A percentile compares a stretch with the other conserved stretches of the same genome.
Conservation (phyloP, 2,329 filamentous ascomycete genomes). For the Phoma herbarum region DNA sequence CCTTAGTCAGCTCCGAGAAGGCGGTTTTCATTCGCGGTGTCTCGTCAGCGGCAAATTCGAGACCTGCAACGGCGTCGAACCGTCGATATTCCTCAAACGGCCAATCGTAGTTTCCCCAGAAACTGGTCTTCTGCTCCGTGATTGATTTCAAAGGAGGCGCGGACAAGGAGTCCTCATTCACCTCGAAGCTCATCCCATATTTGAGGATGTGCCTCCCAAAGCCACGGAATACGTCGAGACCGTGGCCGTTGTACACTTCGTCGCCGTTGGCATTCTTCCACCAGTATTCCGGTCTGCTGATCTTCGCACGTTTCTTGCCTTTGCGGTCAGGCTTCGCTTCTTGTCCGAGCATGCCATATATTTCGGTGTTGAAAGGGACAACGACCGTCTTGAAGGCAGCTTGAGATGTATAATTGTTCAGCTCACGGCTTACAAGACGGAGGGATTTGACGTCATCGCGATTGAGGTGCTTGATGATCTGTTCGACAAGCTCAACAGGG, state of each 20-base stretch:
- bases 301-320: conserved; percentile 46
- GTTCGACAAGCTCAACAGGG: conserved; percentile 69
- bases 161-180: conserved; percentile 63
- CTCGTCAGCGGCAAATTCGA: conserved; percentile 72
- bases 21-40: conserved; percentile 68
- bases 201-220: conserved; percentile 68
- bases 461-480: conserved; percentile 64
- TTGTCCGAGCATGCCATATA: conserved; percentile 64
- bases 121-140: conserved; percentile 64
- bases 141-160: conserved; percentile 65
- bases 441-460: conserved; percentile 67
- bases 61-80: conserved; percentile 65
- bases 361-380: conserved; percentile 70
- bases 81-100: conserved; percentile 67
- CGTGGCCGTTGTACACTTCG: conserved; percentile 63
- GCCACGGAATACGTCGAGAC: conserved; percentile 68
- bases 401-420: conserved; percentile 66
- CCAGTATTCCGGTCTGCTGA: conserved; percentile 40
- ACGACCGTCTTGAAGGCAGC: conserved; percentile 70
- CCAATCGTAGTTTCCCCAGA: conserved; percentile 74
- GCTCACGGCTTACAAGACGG: conserved; percentile 68
- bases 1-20: conserved; percentile 63
- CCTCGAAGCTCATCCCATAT: conserved; percentile 74
- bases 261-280: conserved; percentile 56
- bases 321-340: conserved; percentile 47